Evolutionary conservation across 2,329 filamentous ascomycete genomes (phyloP), one percentile per base, ranked within the genome.

Genomic region (Aureobasidium sp.): DNA sequence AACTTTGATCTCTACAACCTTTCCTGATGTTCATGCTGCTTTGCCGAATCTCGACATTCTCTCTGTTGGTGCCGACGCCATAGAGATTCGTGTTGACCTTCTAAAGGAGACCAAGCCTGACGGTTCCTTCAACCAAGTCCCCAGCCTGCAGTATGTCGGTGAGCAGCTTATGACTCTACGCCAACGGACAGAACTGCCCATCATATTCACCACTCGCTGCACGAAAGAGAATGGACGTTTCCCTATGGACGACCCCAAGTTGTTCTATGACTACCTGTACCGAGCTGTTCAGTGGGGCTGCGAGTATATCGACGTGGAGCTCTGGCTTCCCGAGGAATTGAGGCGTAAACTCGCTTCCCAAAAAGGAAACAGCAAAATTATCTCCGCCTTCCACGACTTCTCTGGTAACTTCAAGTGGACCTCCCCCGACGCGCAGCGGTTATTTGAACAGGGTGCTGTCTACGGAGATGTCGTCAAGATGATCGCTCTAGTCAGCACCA

Each of bases 351-450:
- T 95, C 10, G 87, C 85, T 59, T 83, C 88, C 66, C 81, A 83
- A 59, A 87, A 87, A 66, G 90, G 90, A 2, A 89, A 86, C 74
- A 93, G 88, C 69, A 88, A 87, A 66, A 91, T 96, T 73, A 91
- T 95, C 78, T 93, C 90, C n/a, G 90, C 91, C 13, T 94, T 93
- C 69, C 91, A 95, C 72, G 90, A 94, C 76, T 93, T 93, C 69
- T 91, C 89, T 0, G 89, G 90, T 1, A 86, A 80, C 0, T 93
- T 93, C 79, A 89, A 87, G 69, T 95, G 90, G 90, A 87, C 88
- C 0, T 90, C 89, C 0, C 75, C 82, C 7, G 82, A 88, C 66
- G 90, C 90, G 1, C 84, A 89, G 68, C 78, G 82, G 11, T 81
- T 93, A 4, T 95, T 92, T 67, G 78, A 84, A 63, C 82, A 86